Base-by-base conservation (phyloP, 2,329 filamentous ascomycete genomes). In the Pseudogymnoascus sp. region DNA sequence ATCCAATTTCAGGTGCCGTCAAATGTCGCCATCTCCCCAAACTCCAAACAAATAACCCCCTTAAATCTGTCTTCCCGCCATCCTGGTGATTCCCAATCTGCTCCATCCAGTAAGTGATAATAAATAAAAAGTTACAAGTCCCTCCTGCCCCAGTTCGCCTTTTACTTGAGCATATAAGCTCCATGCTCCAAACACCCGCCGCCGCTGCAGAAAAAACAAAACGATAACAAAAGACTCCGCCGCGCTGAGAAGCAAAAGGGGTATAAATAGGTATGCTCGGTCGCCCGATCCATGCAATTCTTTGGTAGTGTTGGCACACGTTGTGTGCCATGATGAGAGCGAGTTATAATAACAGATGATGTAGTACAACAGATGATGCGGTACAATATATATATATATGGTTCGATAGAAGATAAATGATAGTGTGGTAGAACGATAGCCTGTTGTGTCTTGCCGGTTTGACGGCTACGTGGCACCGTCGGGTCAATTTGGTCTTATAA, bases 191-290 rank as follows among this genome's bases (percentile, higher is more conserved):
- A 54, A 54, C 47, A 54, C 47, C 28, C 25, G 47, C 47, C 28
- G 11, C 28, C 28, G 47, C 47, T 54, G 28, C 16, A 14, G 11
- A 34, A 32, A 54, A 22, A 54, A 54, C n/a, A 54, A 54, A 54
- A 14, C 9, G n/a, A 54, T 32, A 34, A 34, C 28, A 54, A 54
- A 54, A 2, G 47, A 54, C 28, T 54, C 47, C 47, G 28, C 28
- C 47, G 9, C 47, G 47, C 47, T 54, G 28, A 54, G 28, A 54
- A 54, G 16, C 47, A 54, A 54, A 54, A 54, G 11, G 47, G 47
- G 47, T 54, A 54, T 54, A 54, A 54, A 32, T 54, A 54, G 47
- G 2, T 54, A 54, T 32, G 47, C 47, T 54, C 47, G 47, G 47
- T 54, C 9, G 47, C 47, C 47, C 47, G 47, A 32, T 32, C 28